Conservation (phyloP, 176 grass and related monocot genomes). For the Oryza officinalis region DNA sequence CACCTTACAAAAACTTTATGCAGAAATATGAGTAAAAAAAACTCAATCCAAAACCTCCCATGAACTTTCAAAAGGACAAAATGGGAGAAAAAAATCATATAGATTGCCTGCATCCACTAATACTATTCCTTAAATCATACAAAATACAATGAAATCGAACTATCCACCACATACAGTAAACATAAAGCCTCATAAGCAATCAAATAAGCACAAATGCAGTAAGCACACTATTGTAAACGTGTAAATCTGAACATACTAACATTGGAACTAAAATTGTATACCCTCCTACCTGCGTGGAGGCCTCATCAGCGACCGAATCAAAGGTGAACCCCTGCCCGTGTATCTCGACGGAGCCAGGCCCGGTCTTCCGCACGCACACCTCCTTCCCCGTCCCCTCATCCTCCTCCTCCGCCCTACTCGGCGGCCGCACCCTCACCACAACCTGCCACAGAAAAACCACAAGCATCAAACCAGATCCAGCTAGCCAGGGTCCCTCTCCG, state of each 20-base stretch:
- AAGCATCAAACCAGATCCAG: background rate
- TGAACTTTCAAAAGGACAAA: background rate
- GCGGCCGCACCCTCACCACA: slow-evolving; percentile 46
- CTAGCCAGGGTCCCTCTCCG: background rate
- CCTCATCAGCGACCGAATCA: slow-evolving; percentile 52
- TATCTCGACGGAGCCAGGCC: slow-evolving; percentile 35
- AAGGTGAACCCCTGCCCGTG: slow-evolving; percentile 53
- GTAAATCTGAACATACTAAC: background rate
- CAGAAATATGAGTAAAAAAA: background rate
- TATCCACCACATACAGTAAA: background rate
- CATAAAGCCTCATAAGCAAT: background rate
- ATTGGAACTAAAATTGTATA: background rate
- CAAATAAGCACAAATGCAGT: background rate
- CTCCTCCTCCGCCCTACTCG: slow-evolving; percentile 36
- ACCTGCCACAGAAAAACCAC: slow-evolving; percentile 31
- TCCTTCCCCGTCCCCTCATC: slow-evolving; percentile 28
- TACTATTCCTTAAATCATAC: background rate
- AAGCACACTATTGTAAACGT: background rate
- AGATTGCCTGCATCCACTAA: background rate
- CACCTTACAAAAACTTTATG: background rate
- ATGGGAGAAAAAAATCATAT: background rate
- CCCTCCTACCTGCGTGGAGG: slow-evolving; percentile 40
- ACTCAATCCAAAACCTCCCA: background rate
- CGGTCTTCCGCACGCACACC: slow-evolving; percentile 37
- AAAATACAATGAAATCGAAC: background rate